Conservation (phyloP, 2,329 filamentous ascomycete genomes). For the Fusarium anthophilum region DNA sequence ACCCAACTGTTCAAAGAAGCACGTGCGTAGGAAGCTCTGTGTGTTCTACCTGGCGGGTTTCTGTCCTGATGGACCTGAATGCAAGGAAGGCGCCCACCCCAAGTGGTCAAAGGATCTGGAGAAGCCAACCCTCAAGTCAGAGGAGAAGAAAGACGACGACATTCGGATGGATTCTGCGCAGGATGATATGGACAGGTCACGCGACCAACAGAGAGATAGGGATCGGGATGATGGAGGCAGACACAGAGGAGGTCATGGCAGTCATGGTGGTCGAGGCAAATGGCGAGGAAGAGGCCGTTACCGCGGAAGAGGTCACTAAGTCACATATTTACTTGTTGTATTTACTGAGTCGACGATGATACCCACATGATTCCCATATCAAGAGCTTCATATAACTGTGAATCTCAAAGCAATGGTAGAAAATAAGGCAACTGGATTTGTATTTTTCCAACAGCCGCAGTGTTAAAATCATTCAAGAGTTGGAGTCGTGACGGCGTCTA, state of each 20-base stretch:
- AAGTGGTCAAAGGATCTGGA: slow-evolving; percentile 81
- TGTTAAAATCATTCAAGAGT: slow-evolving; percentile 30
- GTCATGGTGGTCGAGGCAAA: slow-evolving; percentile 47
- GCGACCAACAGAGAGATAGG: slow-evolving; percentile 48
- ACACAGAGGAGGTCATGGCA: slow-evolving; percentile 45
- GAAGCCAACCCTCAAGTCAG: slow-evolving; percentile 76
- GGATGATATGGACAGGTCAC: slow-evolving; percentile 50
- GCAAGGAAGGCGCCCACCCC: slow-evolving; percentile 84
- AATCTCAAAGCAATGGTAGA: neutral
- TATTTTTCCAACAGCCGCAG: slow-evolving; percentile 6
- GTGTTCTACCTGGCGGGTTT: slow-evolving; percentile 91
- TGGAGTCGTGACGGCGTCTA: slow-evolving; percentile 47
- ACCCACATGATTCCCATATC: slow-evolving; percentile 13
- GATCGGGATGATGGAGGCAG: slow-evolving; percentile 44
- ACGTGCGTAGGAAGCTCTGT: slow-evolving; percentile 84
- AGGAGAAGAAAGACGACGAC: slow-evolving; percentile 67
- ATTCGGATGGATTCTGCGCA: slow-evolving; percentile 46
- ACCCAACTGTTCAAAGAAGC: slow-evolving; percentile 86
- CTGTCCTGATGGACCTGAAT: slow-evolving; percentile 82
- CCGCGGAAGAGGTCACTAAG: slow-evolving; percentile 48
- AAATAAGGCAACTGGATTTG: slow-evolving; percentile 16
- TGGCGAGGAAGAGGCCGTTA: slow-evolving; percentile 53
- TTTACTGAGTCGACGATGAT: slow-evolving; percentile 27
- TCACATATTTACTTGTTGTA: neutral
- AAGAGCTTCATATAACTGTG: neutral